phyloP scores from a whole-genome alignment of 139 green algal species.

The Mychonastes homosphaera region DNA sequence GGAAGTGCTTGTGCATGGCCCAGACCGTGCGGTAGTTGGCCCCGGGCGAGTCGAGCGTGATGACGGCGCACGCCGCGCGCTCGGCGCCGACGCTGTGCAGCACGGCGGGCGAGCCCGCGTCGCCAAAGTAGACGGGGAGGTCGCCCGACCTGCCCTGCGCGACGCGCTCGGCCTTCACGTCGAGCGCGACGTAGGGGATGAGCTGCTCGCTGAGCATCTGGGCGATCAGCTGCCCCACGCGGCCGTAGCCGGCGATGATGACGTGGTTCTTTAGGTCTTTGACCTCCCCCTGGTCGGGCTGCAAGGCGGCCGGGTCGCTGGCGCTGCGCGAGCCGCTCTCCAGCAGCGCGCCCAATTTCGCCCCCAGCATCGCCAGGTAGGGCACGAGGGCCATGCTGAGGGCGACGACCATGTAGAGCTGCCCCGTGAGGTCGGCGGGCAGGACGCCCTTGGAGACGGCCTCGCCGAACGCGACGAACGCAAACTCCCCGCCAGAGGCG shows the following conservation, averaged over 20 bases:
- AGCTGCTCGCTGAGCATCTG: constrained; percentile 88
- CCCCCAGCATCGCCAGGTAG: constrained; percentile 79
- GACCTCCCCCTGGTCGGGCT: constrained; percentile 61
- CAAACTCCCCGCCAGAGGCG: constrained; percentile 96
- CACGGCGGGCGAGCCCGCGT: constrained; percentile 60
- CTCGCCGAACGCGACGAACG: constrained; percentile 95
- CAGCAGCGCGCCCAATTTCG: constrained; percentile 59
- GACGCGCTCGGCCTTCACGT: constrained; percentile 66
- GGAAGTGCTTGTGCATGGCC: constrained; percentile 86
- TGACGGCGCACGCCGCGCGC: constrained; percentile 78
- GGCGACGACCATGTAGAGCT: constrained; percentile 93
- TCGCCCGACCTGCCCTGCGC: constrained; percentile 62
- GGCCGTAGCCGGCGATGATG: constrained; percentile 86
- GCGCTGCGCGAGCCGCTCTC: constrained; percentile 33
- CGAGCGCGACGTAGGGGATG: constrained; percentile 95
- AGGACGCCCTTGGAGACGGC: constrained; percentile 57
- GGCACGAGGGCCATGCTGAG: constrained; percentile 95
- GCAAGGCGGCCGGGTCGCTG: constrained; percentile 61
- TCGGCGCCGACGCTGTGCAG: constrained; percentile 64
- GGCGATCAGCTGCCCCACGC: constrained; percentile 78
- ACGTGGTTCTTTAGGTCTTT: constrained; percentile 78
- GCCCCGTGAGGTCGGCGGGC: constrained; percentile 48
- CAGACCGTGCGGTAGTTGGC: constrained; percentile 92
- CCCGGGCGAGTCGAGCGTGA: constrained; percentile 79
- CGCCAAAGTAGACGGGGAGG: constrained; percentile 96